Evolutionary conservation across 2,329 filamentous ascomycete species (phyloP).

Genomic region (Plenodomus biglobosus): DNA sequence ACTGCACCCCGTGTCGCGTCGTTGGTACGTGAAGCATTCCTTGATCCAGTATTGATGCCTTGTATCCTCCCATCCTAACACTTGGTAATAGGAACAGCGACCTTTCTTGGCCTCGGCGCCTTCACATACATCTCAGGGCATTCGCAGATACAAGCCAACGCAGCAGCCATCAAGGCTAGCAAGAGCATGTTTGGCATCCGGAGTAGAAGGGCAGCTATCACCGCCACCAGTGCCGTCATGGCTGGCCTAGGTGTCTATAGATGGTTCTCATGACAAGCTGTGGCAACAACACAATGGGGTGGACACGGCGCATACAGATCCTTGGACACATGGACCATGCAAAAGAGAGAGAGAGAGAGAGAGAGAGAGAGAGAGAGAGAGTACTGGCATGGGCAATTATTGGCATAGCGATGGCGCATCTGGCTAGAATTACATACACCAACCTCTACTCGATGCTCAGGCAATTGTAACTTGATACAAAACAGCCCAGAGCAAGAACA

Average conservation of each 20-base stretch:
- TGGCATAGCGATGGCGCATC: too few relatives aligned
- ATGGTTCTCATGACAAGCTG: conserved; percentile 31
- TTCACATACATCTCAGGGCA: conserved; percentile 52
- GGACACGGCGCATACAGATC: too few relatives aligned
- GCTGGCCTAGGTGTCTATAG: conserved; percentile 50
- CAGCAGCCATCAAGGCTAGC: conserved; percentile 46
- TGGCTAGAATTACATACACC: too few relatives aligned
- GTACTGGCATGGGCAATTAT: too few relatives aligned
- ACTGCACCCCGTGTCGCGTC: conserved; percentile 71
- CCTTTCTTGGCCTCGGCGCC: conserved; percentile 51
- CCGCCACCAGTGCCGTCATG: conserved; percentile 44
- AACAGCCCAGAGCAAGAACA: too few relatives aligned
- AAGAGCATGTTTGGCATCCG: conserved; percentile 47
- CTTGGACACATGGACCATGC: too few relatives aligned
- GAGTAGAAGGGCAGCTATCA: conserved; percentile 45
- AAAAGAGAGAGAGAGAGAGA: too few relatives aligned
- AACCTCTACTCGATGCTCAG: too few relatives aligned
- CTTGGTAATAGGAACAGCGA: conserved; percentile 45
- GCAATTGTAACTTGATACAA: too few relatives aligned
- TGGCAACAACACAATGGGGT: too few relatives aligned
- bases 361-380: too few relatives aligned
- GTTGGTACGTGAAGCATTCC: conserved; percentile 56
- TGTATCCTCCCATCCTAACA: background rate
- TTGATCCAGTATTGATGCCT: background rate
- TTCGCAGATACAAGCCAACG: conserved; percentile 46